Base-by-base conservation (phyloP, 2,329 filamentous ascomycete species). In the Pseudopyrenochaeta lycopersici region DNA sequence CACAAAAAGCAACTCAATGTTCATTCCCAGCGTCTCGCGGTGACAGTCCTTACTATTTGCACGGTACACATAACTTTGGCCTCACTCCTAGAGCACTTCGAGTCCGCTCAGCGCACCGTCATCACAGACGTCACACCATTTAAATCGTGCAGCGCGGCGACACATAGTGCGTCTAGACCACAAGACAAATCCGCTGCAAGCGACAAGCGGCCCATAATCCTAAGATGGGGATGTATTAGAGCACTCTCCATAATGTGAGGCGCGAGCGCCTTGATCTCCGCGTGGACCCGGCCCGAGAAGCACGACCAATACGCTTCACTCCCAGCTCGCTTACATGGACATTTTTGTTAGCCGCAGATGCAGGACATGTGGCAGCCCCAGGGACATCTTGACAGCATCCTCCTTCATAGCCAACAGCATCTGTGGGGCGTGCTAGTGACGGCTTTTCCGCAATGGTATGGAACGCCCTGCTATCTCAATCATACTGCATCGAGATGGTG, bases 291-390 rank as follows among this genome's bases (percentile, higher is more conserved):
- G 67, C 60, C 69, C 66, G 69, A 54, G 29, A 41, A 36, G 32
- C 29, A 56, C 46, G 59, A 54, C 72, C 70, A 76, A 75, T 74
- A 60, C 60, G 49, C 57, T 45, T 62, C 55, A 52, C 52, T 55
- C 39, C 45, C 46, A 36, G 53, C 63, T 70, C 66, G 67, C 66
- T 67, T 70, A 56, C 62, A 61, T 60, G 53, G 52, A 65, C 54
- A 50, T 46, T 58, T 59, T 63, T 49, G 49, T 68, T 75, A 76
- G 72, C 70, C 75, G 73, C 73, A 75, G 66, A 63, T 54, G 65
- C 59, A 73, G 67, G 70, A 73, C 72, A 76, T 74, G 73, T 76
- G 73, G 73, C 73, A 76, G 68, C 70, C 66, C 63, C 62, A 71
- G 64, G 63, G 58, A 58, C 58, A 56, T 63, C 59, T 64, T 71